Evolutionary conservation across 2,329 filamentous ascomycete species (phyloP).

Genomic region (Pseudonectria foliicola): DNA sequence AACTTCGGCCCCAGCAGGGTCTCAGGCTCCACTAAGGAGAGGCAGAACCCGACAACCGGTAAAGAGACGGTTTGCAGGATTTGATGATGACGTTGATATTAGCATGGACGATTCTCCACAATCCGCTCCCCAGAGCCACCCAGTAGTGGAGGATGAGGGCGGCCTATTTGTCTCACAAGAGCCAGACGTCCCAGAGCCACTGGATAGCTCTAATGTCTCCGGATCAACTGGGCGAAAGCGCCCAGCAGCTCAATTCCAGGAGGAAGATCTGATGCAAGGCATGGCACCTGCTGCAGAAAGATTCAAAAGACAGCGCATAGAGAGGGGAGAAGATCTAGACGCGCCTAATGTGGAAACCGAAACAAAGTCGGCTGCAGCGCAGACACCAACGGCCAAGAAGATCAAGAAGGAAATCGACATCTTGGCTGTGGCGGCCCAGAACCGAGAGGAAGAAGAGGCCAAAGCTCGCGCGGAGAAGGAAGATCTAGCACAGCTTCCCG

Average conservation of each 20-base stretch:
- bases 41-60: slow-evolving; percentile 30
- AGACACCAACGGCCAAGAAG: slow-evolving; percentile 28
- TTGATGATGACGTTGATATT: slow-evolving; percentile 45
- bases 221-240: slow-evolving; percentile 38
- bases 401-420: slow-evolving; percentile 60
- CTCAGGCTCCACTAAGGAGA: slow-evolving; percentile 17
- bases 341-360: slow-evolving; percentile 21
- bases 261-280: slow-evolving; percentile 57
- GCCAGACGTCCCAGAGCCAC: slow-evolving; percentile 15
- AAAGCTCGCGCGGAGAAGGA: slow-evolving; percentile 46
- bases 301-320: slow-evolving; percentile 70
- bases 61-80: slow-evolving; percentile 63
- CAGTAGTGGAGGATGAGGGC: slow-evolving; percentile 28
- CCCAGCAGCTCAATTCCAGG: slow-evolving; percentile 31
- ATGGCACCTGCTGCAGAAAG: slow-evolving; percentile 71
- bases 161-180: slow-evolving; percentile 54
- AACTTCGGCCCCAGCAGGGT: slow-evolving; percentile 10
- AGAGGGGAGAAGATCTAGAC: slow-evolving; percentile 43
- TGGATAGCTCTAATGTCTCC: slow-evolving; percentile 12
- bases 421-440: slow-evolving; percentile 55
- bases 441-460: slow-evolving; percentile 61
- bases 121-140: slow-evolving; percentile 2
- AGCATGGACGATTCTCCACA: slow-evolving; percentile 22
- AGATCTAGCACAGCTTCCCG: slow-evolving; percentile 44
- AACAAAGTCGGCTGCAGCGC: slow-evolving; percentile 8